A percentile compares a stretch with the other conserved stretches of the same genome.
These are phyloP conservation scores for Botrytis paeoniae DNA, from an alignment of 2,329 filamentous ascomycete genomes.

Conservation along the genomic window DNA sequence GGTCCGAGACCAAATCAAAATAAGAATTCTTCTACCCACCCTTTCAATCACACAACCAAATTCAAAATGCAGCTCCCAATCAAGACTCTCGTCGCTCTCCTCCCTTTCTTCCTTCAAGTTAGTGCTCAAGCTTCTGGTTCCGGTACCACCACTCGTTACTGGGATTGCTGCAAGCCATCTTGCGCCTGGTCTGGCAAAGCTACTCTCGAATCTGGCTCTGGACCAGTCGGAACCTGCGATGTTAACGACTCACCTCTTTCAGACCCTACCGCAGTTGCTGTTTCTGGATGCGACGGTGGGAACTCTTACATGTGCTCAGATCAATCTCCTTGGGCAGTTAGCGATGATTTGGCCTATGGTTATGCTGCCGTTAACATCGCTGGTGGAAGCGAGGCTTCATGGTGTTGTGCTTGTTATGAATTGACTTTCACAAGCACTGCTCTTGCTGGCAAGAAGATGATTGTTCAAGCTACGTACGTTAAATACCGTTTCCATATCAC, in stretches of 20 bases:
- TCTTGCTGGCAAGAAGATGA: constrained; percentile 58
- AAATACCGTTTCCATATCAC: neutral
- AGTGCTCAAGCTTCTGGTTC: constrained; percentile 28
- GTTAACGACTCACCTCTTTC: constrained; percentile 53
- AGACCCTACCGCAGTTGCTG: constrained; percentile 43
- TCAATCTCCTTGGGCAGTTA: constrained; percentile 61
- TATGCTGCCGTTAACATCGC: constrained; percentile 56
- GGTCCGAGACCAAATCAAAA: constrained; percentile 5
- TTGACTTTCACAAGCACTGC: constrained; percentile 47
- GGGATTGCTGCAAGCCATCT: constrained; percentile 71
- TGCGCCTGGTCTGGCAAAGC: constrained; percentile 61
- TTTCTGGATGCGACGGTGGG: constrained; percentile 49
- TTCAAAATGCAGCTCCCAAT: constrained; percentile 23
- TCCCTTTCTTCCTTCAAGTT: constrained; percentile 33
- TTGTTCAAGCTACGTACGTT: constrained; percentile 47
- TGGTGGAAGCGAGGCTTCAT: constrained; percentile 53
- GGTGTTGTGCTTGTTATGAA: constrained; percentile 66
- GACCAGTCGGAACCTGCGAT: constrained; percentile 33
- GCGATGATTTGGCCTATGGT: constrained; percentile 55
- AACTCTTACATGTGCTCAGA: constrained; percentile 54
- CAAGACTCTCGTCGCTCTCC: constrained; percentile 28
- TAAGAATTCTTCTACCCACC: neutral
- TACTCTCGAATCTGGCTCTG: constrained; percentile 40
- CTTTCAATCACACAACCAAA: neutral
- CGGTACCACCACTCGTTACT: constrained; percentile 45